Conservation (phyloP, 2,329 filamentous ascomycete species). For the Clonostachys rhizophaga region DNA sequence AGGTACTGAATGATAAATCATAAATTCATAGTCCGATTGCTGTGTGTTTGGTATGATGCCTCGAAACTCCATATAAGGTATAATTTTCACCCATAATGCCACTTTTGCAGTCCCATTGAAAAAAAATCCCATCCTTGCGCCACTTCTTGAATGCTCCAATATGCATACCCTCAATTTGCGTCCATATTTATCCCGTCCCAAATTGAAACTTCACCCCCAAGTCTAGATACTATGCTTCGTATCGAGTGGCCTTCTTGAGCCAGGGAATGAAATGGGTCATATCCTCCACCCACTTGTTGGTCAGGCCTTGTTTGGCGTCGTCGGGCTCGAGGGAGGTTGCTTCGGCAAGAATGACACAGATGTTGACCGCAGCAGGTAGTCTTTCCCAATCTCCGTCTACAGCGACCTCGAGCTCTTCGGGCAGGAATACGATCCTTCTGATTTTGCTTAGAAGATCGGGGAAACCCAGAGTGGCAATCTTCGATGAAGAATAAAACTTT, state of each 20-base stretch:
- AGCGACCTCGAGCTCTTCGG: conserved; percentile 18
- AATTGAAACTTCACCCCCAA: too few species aligned
- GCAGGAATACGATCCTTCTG: conserved; percentile 14
- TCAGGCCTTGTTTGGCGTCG: conserved; percentile 11
- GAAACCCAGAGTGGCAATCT: conserved; percentile 8
- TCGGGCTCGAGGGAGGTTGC: conserved; percentile 8
- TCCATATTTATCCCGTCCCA: too few species aligned
- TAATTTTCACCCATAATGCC: too few species aligned
- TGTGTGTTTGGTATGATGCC: too few species aligned
- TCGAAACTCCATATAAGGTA: too few species aligned
- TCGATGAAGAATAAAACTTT: conserved; percentile 5
- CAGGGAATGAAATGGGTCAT: conserved; percentile 16
- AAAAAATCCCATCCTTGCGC: too few species aligned
- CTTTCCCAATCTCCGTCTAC: conserved; percentile 13
- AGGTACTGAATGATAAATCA: too few species aligned
- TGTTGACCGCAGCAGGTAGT: conserved; percentile 12
- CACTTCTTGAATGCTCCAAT: too few species aligned
- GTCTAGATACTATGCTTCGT: too few species aligned
- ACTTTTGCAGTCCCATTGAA: too few species aligned
- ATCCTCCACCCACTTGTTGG: conserved; percentile 13
- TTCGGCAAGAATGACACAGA: conserved; percentile 10
- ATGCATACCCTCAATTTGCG: too few species aligned
- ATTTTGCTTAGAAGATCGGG: conserved; percentile 12
- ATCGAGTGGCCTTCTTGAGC: conserved; percentile 7
- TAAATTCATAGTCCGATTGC: too few species aligned